Percentiles rank a stretch among this genome's conserved stretches.
These are phyloP conservation scores for Schizosaccharomyces japonicus DNA, from an alignment of 805 yeast genomes.

Conservation along the genomic window DNA sequence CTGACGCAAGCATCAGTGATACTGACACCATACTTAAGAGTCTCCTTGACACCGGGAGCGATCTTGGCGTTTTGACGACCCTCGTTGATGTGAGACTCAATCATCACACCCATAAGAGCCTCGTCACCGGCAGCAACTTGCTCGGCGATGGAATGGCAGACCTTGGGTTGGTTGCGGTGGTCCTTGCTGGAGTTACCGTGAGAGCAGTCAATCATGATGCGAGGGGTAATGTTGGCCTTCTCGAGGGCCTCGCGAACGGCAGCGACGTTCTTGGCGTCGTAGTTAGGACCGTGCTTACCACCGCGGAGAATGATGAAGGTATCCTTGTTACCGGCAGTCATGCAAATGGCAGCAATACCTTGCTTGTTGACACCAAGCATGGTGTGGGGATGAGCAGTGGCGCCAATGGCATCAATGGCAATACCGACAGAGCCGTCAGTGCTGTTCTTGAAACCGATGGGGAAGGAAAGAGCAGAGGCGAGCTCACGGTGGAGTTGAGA, in stretches of 20 bases:
- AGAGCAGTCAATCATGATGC: constrained; percentile 91
- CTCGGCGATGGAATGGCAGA: constrained; percentile 49
- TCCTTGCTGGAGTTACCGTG: constrained; percentile 88
- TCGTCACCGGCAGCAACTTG: constrained; percentile 58
- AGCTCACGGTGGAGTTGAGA: constrained; percentile 92
- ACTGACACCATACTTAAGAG: constrained; percentile 72
- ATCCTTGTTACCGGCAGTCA: constrained; percentile 80
- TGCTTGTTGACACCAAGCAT: constrained; percentile 87
- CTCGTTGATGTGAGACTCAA: constrained; percentile 73
- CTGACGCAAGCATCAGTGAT: constrained; percentile 95
- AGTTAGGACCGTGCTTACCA: constrained; percentile 82
- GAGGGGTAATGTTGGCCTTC: constrained; percentile 25
- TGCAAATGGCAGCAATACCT: constrained; percentile 86
- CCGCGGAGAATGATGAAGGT: constrained; percentile 86
- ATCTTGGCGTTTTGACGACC: constrained; percentile 80
- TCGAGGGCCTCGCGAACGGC: constrained; percentile 38
- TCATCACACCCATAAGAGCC: constrained; percentile 80
- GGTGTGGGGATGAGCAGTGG: constrained; percentile 83
- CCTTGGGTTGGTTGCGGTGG: constrained; percentile 80
- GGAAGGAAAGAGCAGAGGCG: constrained; percentile 91
- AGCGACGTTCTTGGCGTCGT: constrained; percentile 47
- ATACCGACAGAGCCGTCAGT: constrained; percentile 90
- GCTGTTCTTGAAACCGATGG: constrained; percentile 94
- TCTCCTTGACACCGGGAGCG: constrained; percentile 22
- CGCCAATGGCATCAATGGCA: constrained; percentile 79